Conservation (phyloP, 371 early-diverging fungal genomes). For the Mortierella sp. region DNA sequence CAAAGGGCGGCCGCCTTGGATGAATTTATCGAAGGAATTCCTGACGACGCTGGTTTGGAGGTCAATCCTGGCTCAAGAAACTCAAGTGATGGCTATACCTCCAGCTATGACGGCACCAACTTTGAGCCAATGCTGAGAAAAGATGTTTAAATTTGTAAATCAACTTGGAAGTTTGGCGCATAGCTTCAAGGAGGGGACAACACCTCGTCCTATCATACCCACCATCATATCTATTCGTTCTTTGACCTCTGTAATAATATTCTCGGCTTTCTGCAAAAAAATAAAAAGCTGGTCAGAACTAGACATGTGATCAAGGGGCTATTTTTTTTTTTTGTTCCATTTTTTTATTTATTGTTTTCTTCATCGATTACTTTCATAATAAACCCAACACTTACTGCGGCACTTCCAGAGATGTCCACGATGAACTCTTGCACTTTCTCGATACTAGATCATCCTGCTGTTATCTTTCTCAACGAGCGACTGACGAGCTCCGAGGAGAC, state of each 20-base stretch:
- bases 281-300: neutral
- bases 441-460: conserved; percentile 28
- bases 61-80: conserved; percentile 16
- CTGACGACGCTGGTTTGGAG: conserved; percentile 47
- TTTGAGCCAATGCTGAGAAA: conserved; percentile 41
- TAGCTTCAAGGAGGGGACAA: neutral
- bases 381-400: neutral
- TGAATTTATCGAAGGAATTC: conserved; percentile 53
- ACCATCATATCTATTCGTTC: neutral
- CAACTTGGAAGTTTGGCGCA: neutral
- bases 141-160: conserved; percentile 13
- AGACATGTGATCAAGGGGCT: too few relatives aligned
- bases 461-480: conserved; percentile 7
- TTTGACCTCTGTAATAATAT: neutral
- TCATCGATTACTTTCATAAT: neutral
- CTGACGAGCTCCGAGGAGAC: conserved; percentile 3
- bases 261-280: neutral
- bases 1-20: conserved; percentile 44
- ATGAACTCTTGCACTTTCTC: neutral
- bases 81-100: conserved; percentile 29
- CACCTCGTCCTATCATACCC: neutral
- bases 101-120: conserved; percentile 20
- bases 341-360: neutral
- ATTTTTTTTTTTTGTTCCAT: neutral
- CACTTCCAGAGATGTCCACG: neutral